A percentile compares a stretch with the other conserved stretches of the same genome.
Conservation (phyloP, 805 yeast genomes). For the Candida maesae region DNA sequence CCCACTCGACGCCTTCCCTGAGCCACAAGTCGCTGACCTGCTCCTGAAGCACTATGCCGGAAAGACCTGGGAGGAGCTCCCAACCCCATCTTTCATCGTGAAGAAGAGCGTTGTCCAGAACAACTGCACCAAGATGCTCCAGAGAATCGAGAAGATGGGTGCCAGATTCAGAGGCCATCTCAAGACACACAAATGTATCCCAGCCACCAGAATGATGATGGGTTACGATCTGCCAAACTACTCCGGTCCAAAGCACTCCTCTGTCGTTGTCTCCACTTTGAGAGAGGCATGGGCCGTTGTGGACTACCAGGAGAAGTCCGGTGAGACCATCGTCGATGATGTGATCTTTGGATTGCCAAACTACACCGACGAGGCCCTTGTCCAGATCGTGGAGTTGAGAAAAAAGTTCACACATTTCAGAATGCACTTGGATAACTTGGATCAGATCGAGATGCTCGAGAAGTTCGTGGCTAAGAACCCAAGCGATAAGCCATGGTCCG, state of each 20-base stretch:
- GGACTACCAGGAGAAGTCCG: conserved; percentile 27
- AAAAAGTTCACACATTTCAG: conserved; percentile 41
- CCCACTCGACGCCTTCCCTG: conserved; percentile 17
- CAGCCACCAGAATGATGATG: conserved; percentile 54
- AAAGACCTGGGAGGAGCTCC: conserved; percentile 40
- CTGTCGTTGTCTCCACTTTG: conserved; percentile 65
- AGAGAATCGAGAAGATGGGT: conserved; percentile 34
- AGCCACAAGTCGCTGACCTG: conserved; percentile 11
- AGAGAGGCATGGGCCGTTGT: conserved; percentile 57
- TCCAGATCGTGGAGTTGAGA: conserved; percentile 44
- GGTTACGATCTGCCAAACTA: conserved; percentile 36
- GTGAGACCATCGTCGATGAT: conserved; percentile 36
- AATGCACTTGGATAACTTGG: conserved; percentile 57
- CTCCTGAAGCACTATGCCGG: conserved; percentile 36
- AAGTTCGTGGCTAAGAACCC: conserved; percentile 31
- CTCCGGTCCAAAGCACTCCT: conserved; percentile 35
- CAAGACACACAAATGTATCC: conserved; percentile 69
- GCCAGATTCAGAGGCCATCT: conserved; percentile 66
- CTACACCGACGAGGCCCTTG: conserved; percentile 43
- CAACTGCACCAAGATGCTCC: conserved; percentile 46
- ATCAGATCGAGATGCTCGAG: conserved; percentile 49
- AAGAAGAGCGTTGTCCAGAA: conserved; percentile 36
- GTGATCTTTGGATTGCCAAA: conserved; percentile 59
- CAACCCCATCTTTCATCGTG: conserved; percentile 59
- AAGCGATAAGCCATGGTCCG: conserved; percentile 46